Evolutionary conservation across 208 protist genomes (phyloP).

Genomic region (Vickermania spadyakhi): DNA sequence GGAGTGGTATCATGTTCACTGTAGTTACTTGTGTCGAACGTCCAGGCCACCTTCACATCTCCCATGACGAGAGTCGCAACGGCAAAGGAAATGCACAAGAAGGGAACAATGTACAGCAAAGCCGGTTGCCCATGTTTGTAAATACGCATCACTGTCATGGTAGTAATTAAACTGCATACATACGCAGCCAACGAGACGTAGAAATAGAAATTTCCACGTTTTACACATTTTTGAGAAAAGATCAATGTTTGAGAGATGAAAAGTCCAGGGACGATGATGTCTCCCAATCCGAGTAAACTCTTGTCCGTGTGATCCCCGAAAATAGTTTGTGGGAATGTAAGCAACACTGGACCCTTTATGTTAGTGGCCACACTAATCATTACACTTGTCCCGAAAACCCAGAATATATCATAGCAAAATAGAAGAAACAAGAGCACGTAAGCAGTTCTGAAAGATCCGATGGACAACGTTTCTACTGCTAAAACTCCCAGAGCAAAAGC

Average conservation of each 20-base stretch:
- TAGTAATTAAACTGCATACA: slow-evolving; percentile 83
- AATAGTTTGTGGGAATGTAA: slow-evolving; percentile 89
- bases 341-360: slow-evolving; percentile 94
- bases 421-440: slow-evolving; percentile 81
- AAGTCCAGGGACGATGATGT: slow-evolving; percentile 94
- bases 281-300: slow-evolving; percentile 93
- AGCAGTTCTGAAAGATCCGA: slow-evolving; percentile 51
- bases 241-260: slow-evolving; percentile 93
- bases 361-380: slow-evolving; percentile 94
- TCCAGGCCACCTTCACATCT: slow-evolving; percentile 46
- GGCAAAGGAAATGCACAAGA: slow-evolving; percentile 65
- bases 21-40: slow-evolving; percentile 17
- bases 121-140: slow-evolving; percentile 92
- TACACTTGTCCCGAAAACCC: slow-evolving; percentile 96
- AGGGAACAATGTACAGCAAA: slow-evolving; percentile 89
- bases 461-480: slow-evolving; percentile 38
- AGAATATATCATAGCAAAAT: slow-evolving; percentile 98
- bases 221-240: slow-evolving; percentile 73
- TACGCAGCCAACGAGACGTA: slow-evolving; percentile 77
- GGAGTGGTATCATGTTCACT: slow-evolving; percentile 2
- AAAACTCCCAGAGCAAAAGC: slow-evolving; percentile 86
- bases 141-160: slow-evolving; percentile 93
- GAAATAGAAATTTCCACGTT: slow-evolving; percentile 85
- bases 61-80: slow-evolving; percentile 31
- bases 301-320: slow-evolving; percentile 63